Conservation (phyloP, 306 rosid genomes). For the Spatholobus suberectus region DNA sequence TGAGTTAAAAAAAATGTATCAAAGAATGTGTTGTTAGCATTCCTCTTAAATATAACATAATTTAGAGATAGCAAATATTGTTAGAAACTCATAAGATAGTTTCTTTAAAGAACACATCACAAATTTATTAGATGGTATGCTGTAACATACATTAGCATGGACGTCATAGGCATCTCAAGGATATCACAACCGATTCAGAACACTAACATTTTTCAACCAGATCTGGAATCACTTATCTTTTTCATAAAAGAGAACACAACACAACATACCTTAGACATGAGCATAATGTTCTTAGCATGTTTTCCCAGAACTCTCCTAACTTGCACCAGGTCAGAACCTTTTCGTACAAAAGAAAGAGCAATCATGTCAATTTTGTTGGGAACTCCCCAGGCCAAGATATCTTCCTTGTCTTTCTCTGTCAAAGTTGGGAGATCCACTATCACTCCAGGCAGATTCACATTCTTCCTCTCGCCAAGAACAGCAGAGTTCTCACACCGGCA, state of each 20-base stretch:
- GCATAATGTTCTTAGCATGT: conserved; percentile 86
- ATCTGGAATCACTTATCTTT: conserved; percentile 1
- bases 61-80: conserved; percentile 1
- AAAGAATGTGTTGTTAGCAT: neutral
- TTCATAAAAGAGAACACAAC: conserved; percentile 3
- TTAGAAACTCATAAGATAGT: neutral
- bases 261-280: conserved; percentile 90
- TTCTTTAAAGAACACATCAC: conserved; percentile 17
- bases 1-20: neutral
- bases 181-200: conserved; percentile 16
- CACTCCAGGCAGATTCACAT: conserved; percentile 95
- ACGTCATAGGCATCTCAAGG: conserved; percentile 29
- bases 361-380: conserved; percentile 95
- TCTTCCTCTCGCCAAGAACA: conserved; percentile 93
- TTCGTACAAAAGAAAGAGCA: conserved; percentile 94
- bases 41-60: conserved; percentile 1
- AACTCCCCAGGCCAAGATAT: conserved; percentile 84
- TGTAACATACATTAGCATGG: neutral
- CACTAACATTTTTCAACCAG: neutral
- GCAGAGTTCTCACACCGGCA: conserved; percentile 97
- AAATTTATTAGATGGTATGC: conserved; percentile 9
- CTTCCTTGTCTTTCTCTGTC: conserved; percentile 94
- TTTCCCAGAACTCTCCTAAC: conserved; percentile 84
- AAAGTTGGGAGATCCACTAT: conserved; percentile 94
- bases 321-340: conserved; percentile 91